Evolutionary conservation across 192 early-diverging fungal species (phyloP).

Genomic region (Linnemannia schmuckeri): DNA sequence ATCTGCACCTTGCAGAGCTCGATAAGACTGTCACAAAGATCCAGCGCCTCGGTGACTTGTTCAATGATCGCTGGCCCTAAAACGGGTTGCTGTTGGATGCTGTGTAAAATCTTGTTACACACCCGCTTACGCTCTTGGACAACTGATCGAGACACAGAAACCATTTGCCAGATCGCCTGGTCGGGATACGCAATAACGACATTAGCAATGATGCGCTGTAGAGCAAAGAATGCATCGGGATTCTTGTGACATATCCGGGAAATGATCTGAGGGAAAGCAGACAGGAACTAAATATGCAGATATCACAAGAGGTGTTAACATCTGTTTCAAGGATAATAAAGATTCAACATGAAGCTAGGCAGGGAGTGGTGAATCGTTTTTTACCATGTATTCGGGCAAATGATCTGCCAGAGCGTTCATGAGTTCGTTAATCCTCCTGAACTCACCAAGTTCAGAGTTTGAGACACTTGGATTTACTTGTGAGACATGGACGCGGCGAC

Average conservation of each 20-base stretch:
- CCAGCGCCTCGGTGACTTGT: constrained; percentile 82
- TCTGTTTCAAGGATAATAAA: background rate
- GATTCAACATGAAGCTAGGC: constrained; percentile 10
- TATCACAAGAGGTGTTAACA: background rate
- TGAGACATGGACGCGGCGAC: constrained; percentile 31
- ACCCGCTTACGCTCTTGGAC: constrained; percentile 71
- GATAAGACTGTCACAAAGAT: constrained; percentile 79
- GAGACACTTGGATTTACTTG: constrained; percentile 10
- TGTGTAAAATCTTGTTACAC: constrained; percentile 75
- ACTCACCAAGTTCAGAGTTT: background rate
- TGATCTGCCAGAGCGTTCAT: constrained; percentile 34
- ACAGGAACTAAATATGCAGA: constrained; percentile 67
- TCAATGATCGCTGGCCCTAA: constrained; percentile 60
- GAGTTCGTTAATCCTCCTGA: constrained; percentile 24
- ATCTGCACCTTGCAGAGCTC: constrained; percentile 42
- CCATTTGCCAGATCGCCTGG: constrained; percentile 91
- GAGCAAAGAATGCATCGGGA: constrained; percentile 69
- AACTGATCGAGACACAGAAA: constrained; percentile 80
- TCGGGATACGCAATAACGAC: constrained; percentile 83
- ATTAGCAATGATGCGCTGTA: constrained; percentile 78
- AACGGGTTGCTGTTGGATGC: constrained; percentile 57
- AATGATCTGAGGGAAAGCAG: constrained; percentile 88
- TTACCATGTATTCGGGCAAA: constrained; percentile 58
- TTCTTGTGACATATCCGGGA: constrained; percentile 87
- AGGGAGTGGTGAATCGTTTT: background rate